Base-by-base conservation (phyloP, 1,284 basidiomycete species). In the Entoloma clypeatum region DNA sequence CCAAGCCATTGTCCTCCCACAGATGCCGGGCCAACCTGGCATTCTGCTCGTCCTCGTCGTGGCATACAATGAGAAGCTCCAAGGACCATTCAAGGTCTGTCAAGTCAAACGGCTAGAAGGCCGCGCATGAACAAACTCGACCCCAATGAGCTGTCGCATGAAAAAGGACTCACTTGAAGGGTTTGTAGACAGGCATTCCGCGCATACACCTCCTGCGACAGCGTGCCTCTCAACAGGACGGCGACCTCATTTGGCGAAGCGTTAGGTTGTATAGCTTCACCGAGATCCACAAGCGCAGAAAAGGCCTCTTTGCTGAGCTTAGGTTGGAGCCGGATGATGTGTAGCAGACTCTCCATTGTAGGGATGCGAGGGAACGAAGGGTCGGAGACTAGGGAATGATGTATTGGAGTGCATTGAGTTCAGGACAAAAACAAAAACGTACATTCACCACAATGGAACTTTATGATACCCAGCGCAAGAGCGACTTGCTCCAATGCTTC, bases 1-100 rank as follows among this genome's bases (percentile, higher is more conserved):
- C 92, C 25, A 99, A 65, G 8, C 90, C 94, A 54, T 99, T 99
- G 55, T 99, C 96, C 44, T 96, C 93, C 95, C 94, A 99, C 8
- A 93, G 63, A 54, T 86, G 81, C 19, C 71, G 69, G 6, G 94
- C 94, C 27, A 98, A 68, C 31, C 85, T 74, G 0, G 84, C 82
- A 51, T 96, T 97, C 57, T 95, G 90, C 52, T 92, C 90, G 58
- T 99, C 95, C 5, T 79, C 78, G 49, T 99, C 96, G 54, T 98
- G 92, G 47, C 79, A 85, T 3, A 89, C 88, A 26, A 98, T 77
- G 82, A 91, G 93, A 1, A 99, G 65, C 59, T 91, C 83, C 1
- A 88, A 77, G 5, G 86, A 90, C 85, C 93, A 99, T 48, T 95
- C 93, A 29, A 92, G 63, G 39, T 98, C 94, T 0, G 94, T 99